phyloP scores from a whole-genome alignment of 1,139 yeast species.

The Blastobotrys capitulatus region DNA sequence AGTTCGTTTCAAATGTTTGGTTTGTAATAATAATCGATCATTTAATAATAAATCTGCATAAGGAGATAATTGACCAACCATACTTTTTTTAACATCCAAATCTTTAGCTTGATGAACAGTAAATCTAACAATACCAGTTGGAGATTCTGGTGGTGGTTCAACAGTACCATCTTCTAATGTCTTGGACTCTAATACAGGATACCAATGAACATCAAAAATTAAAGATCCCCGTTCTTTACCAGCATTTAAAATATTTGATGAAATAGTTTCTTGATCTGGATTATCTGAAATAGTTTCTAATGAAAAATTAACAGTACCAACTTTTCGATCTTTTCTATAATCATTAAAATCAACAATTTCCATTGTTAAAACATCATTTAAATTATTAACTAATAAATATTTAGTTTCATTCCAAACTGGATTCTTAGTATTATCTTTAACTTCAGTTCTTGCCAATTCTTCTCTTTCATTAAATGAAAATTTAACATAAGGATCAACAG shows the following conservation, averaged over 20 bases:
- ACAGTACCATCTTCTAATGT: slow-evolving; percentile 78
- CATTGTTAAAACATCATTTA: slow-evolving; percentile 74
- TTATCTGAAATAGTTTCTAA: slow-evolving; percentile 57
- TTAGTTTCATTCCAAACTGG: slow-evolving; percentile 86
- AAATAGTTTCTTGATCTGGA: slow-evolving; percentile 47
- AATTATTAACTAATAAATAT: slow-evolving; percentile 62
- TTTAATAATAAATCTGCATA: slow-evolving; percentile 67
- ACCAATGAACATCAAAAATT: slow-evolving; percentile 62
- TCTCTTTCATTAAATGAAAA: slow-evolving; percentile 42
- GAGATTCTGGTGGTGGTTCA: slow-evolving; percentile 85
- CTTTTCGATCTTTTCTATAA: slow-evolving; percentile 67
- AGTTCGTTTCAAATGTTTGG: slow-evolving; percentile 55
- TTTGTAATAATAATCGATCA: slow-evolving; percentile 51
- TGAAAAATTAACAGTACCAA: slow-evolving; percentile 76
- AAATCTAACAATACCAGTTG: slow-evolving; percentile 81
- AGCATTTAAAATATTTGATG: slow-evolving; percentile 63
- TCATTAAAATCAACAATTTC: slow-evolving; percentile 71
- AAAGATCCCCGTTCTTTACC: slow-evolving; percentile 74
- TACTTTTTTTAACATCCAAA: slow-evolving; percentile 57
- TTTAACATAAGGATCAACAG: slow-evolving; percentile 86
- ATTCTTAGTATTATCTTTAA: slow-evolving; percentile 54
- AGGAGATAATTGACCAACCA: slow-evolving; percentile 64
- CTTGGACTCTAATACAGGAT: slow-evolving; percentile 74
- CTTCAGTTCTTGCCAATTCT: slow-evolving; percentile 60
- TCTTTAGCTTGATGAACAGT: slow-evolving; percentile 67